These are phyloP conservation scores for Solanum clarkiae DNA, from an alignment of 257 asterid species.

Conservation along the genomic window DNA sequence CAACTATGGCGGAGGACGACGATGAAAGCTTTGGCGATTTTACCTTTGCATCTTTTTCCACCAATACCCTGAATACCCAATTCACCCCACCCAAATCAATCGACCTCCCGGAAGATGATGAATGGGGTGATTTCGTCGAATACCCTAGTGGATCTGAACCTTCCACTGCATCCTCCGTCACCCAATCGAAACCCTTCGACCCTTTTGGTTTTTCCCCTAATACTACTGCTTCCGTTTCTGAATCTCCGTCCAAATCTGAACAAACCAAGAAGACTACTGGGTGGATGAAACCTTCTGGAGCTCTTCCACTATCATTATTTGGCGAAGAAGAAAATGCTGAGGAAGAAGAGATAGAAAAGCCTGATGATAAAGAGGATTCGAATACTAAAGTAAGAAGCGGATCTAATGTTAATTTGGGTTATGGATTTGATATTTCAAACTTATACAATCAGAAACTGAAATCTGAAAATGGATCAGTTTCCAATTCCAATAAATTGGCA, in stretches of 20 bases:
- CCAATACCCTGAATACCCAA: conserved; percentile 11
- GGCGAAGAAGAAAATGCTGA: conserved; percentile 48
- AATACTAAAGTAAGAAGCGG: conserved; percentile 4
- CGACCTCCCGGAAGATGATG: conserved; percentile 20
- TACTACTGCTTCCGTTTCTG: background rate
- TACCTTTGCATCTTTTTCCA: conserved; percentile 43
- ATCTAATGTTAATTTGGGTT: conserved; percentile 14
- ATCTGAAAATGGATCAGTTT: conserved; percentile 7
- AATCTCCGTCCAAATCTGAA: background rate
- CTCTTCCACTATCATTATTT: conserved; percentile 63
- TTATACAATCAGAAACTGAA: conserved; percentile 20
- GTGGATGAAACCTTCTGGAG: conserved; percentile 60
- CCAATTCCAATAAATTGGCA: background rate
- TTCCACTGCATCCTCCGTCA: conserved; percentile 16
- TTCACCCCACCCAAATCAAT: conserved; percentile 8
- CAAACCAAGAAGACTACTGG: conserved; percentile 8
- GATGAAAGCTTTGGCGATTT: conserved; percentile 65
- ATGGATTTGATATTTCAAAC: conserved; percentile 18
- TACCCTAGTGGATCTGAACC: conserved; percentile 24
- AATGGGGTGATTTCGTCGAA: conserved; percentile 78
- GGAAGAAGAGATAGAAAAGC: conserved; percentile 6
- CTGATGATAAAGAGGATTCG: conserved; percentile 3
- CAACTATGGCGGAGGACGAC: conserved; percentile 55
- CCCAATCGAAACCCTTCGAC: conserved; percentile 22
- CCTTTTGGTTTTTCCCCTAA: background rate